Evolutionary conservation across 2,329 filamentous ascomycete genomes (phyloP).

Genomic region (Pseudogymnoascus sp.): DNA sequence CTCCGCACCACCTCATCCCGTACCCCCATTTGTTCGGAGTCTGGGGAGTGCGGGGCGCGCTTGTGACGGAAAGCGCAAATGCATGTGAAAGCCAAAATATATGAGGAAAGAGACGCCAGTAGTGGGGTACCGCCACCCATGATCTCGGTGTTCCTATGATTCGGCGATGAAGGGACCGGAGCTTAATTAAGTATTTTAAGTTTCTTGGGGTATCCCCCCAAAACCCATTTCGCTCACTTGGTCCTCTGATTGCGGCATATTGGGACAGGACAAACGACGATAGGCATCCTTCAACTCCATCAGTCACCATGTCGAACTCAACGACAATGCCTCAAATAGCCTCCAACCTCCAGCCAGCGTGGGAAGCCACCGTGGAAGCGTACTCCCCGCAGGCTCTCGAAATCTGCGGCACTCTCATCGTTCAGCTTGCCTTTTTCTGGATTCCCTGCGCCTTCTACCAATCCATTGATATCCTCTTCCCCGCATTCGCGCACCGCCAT

Average conservation of each 20-base stretch:
- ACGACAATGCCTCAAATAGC: neutral
- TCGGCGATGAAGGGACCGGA: neutral
- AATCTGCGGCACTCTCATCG: constrained; percentile 32
- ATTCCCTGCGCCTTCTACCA: constrained; percentile 37
- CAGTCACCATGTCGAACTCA: constrained; percentile 5
- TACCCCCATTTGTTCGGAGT: neutral
- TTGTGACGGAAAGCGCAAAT: neutral
- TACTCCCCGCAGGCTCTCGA: constrained; percentile 33
- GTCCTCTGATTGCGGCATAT: neutral
- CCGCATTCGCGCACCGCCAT: constrained; percentile 42
- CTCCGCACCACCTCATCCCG: neutral
- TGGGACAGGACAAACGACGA: neutral
- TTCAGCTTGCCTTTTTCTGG: constrained; percentile 42
- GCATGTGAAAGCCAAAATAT: neutral
- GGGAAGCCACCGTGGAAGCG: constrained; percentile 10
- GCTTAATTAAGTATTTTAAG: constrained; percentile 3
- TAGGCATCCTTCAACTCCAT: neutral
- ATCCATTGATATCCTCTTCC: constrained; percentile 37
- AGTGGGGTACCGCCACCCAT: neutral
- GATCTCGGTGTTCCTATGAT: neutral
- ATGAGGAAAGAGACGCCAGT: neutral
- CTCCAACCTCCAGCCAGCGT: neutral
- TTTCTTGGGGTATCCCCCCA: neutral
- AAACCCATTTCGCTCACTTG: neutral
- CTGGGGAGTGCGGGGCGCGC: neutral